phyloP scores from a whole-genome alignment of 2,329 filamentous ascomycete species.

The Periconia digitata region DNA sequence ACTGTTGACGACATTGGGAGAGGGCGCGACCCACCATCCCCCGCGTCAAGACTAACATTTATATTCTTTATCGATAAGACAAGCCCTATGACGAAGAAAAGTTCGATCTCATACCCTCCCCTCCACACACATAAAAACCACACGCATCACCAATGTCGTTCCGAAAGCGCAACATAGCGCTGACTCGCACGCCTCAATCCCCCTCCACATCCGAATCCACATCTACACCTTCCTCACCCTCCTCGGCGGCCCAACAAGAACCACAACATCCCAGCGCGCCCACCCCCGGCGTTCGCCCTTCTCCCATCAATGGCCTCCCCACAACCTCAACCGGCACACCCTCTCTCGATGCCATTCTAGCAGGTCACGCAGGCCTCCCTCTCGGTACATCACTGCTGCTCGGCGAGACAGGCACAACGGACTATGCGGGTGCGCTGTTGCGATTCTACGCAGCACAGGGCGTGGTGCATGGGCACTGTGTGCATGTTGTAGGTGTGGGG shows the following conservation, averaged over 20 bases:
- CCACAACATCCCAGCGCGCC: conserved; percentile 9
- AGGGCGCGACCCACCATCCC: no score
- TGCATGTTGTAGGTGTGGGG: conserved; percentile 80
- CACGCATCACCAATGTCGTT: conserved; percentile 58
- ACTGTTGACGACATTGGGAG: no score
- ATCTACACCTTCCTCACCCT: conserved; percentile 13
- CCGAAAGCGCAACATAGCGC: conserved; percentile 65
- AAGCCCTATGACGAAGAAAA: no score
- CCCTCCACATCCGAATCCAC: conserved; percentile 10
- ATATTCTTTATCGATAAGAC: no score
- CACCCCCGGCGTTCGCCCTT: conserved; percentile 68
- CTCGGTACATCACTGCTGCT: conserved; percentile 79
- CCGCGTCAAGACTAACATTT: no score
- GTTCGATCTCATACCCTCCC: no score
- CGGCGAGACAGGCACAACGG: conserved; percentile 89
- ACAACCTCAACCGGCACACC: conserved; percentile 90
- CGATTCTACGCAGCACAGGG: conserved; percentile 93
- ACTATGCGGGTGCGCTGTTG: conserved; percentile 82
- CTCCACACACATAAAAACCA: neutral
- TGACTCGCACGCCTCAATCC: conserved; percentile 44
- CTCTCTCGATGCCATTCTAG: conserved; percentile 81
- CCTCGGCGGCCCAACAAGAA: neutral
- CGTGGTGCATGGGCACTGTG: conserved; percentile 82
- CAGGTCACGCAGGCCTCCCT: conserved; percentile 81
- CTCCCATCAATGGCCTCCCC: conserved; percentile 80